Conservation (phyloP, 2,329 filamentous ascomycete genomes). For the Calonectria ilicicola region DNA sequence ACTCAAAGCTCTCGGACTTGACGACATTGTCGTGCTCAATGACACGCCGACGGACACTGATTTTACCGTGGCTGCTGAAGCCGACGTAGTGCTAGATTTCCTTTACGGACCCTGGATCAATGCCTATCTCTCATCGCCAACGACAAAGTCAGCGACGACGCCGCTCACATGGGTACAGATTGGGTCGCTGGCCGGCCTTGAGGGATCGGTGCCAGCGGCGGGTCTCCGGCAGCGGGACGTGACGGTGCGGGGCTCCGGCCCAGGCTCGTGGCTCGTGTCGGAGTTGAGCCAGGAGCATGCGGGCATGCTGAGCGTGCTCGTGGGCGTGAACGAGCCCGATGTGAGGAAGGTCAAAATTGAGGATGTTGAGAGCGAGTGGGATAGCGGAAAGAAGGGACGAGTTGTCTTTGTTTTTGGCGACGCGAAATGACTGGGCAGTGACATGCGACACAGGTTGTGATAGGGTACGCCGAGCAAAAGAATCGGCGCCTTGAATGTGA, state of each 20-base stretch:
- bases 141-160: slow-evolving; percentile 45
- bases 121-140: slow-evolving; percentile 55
- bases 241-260: slow-evolving; percentile 59
- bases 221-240: slow-evolving; percentile 62
- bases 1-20: slow-evolving; percentile 57
- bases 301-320: slow-evolving; percentile 42
- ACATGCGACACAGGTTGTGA: neutral
- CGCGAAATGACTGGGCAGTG: slow-evolving; percentile 21
- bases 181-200: slow-evolving; percentile 56
- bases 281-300: slow-evolving; percentile 39
- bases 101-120: slow-evolving; percentile 61
- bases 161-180: slow-evolving; percentile 66
- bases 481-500: neutral
- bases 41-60: slow-evolving; percentile 56
- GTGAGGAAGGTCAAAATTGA: slow-evolving; percentile 37
- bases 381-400: slow-evolving; percentile 35
- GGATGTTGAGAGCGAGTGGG: slow-evolving; percentile 44
- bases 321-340: slow-evolving; percentile 33
- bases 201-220: slow-evolving; percentile 54
- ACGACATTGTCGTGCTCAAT: slow-evolving; percentile 58
- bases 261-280: slow-evolving; percentile 54
- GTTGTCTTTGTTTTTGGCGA: slow-evolving; percentile 45
- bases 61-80: slow-evolving; percentile 57
- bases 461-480: neutral
- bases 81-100: slow-evolving; percentile 69